Percentiles rank a stretch among this genome's conserved stretches.
These are phyloP conservation scores for Pseudoturritis turrita DNA, from an alignment of 345 rosid genomes.

Conservation along the genomic window DNA sequence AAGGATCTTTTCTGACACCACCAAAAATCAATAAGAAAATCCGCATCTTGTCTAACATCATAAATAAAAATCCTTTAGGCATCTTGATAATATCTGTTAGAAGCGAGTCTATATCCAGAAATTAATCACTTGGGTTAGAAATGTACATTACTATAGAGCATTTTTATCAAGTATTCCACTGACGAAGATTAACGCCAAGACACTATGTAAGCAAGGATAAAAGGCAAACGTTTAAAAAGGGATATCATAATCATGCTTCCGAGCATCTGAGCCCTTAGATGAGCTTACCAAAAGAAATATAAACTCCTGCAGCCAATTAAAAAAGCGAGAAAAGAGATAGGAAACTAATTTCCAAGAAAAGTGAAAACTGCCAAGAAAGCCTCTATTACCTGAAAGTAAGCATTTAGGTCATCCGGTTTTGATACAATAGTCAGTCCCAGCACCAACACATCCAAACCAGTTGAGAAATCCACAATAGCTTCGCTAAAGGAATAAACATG, in stretches of 20 bases:
- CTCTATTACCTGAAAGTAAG: slow-evolving; percentile 57
- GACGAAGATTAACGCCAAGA: not conserved
- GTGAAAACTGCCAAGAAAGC: slow-evolving; percentile 14
- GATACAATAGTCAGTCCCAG: slow-evolving; percentile 46
- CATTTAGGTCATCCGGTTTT: slow-evolving; percentile 55
- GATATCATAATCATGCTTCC: slow-evolving; percentile 1
- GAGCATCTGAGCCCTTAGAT: slow-evolving; percentile 9
- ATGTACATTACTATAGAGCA: not conserved
- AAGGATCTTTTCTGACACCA: not conserved
- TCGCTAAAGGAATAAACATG: slow-evolving; percentile 51
- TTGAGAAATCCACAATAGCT: slow-evolving; percentile 45
- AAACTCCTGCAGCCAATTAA: not conserved
- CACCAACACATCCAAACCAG: slow-evolving; percentile 48
- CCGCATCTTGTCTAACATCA: not conserved
- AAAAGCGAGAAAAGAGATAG: not conserved
- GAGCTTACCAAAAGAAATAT: slow-evolving; percentile 2
- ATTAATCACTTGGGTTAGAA: slow-evolving; percentile 8
- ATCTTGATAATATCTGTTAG: slow-evolving; percentile 3
- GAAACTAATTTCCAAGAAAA: not conserved
- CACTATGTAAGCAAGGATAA: slow-evolving; percentile 14
- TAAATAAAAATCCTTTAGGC: not conserved
- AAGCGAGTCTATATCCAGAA: slow-evolving; percentile 11
- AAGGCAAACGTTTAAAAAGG: not conserved
- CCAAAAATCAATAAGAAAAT: slow-evolving; percentile 1
- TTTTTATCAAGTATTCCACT: not conserved